phyloP scores from a whole-genome alignment of 495 filamentous ascomycete genomes.

The Talaromyces liani region DNA sequence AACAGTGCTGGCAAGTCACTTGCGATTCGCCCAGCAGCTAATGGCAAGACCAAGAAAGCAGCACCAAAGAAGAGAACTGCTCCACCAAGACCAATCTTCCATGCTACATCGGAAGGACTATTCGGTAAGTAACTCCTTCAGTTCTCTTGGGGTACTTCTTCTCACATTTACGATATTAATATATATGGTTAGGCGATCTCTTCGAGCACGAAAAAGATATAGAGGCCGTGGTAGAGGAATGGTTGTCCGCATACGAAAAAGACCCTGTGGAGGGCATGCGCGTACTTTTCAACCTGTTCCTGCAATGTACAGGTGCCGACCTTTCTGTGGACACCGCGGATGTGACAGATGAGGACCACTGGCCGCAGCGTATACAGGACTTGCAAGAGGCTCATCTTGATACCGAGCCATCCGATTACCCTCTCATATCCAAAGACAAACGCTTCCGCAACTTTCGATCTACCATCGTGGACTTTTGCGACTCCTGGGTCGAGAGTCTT shows the following conservation, averaged over 20 bases:
- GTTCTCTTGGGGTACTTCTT: too few relatives aligned
- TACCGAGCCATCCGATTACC: constrained; percentile 80
- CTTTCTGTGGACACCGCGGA: constrained; percentile 66
- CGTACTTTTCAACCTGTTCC: constrained; percentile 82
- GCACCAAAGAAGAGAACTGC: constrained; percentile 43
- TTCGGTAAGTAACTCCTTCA: constrained; percentile 47
- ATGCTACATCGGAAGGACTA: constrained; percentile 58
- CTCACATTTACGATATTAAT: constrained; percentile 9
- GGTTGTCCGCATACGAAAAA: constrained; percentile 66
- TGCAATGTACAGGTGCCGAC: constrained; percentile 75
- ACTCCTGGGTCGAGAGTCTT: constrained; percentile 61
- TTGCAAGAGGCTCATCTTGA: constrained; percentile 75
- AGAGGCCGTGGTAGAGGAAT: constrained; percentile 72
- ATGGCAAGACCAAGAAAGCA: constrained; percentile 29
- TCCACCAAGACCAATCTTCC: constrained; percentile 55
- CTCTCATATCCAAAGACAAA: constrained; percentile 76
- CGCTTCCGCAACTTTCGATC: constrained; percentile 65
- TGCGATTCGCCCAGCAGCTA: constrained; percentile 41
- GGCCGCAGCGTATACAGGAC: constrained; percentile 58
- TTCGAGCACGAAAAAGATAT: constrained; percentile 63
- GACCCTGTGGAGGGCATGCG: constrained; percentile 61
- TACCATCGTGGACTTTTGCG: constrained; percentile 69
- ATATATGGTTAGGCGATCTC: constrained; percentile 55
- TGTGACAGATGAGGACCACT: constrained; percentile 79
- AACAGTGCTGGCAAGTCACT: constrained; percentile 49